Evolutionary conservation across 768 basidiomycete species (phyloP).

Genomic region (Cyclocybe aegerita): DNA sequence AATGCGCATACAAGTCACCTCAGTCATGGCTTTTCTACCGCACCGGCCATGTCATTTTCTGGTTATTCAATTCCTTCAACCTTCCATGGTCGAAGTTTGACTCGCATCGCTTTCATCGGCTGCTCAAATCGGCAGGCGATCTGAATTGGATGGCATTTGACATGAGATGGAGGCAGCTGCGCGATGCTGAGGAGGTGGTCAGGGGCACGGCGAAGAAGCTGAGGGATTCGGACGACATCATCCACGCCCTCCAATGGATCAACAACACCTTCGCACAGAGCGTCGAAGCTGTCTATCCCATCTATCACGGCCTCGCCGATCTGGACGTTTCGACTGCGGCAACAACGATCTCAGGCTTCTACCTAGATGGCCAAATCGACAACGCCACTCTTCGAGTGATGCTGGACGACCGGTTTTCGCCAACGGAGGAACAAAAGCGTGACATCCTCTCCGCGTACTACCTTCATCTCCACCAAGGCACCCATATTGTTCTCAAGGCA

Average conservation of each 20-base stretch:
- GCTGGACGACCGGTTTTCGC: slow-evolving; percentile 29
- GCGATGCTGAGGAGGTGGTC: slow-evolving; percentile 24
- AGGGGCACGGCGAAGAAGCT: slow-evolving; percentile 20
- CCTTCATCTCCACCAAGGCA: slow-evolving; percentile 26
- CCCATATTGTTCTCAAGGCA: slow-evolving; percentile 20
- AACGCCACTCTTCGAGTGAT: slow-evolving; percentile 26
- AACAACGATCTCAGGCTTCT: slow-evolving; percentile 21
- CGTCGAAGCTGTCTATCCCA: slow-evolving; percentile 25
- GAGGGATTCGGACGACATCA: slow-evolving; percentile 22
- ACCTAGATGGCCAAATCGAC: slow-evolving; percentile 25
- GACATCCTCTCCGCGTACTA: slow-evolving; percentile 29
- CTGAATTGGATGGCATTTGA: slow-evolving; percentile 29
- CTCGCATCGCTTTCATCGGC: slow-evolving; percentile 21
- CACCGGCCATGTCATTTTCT: slow-evolving; percentile 18
- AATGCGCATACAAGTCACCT: slow-evolving; percentile 33
- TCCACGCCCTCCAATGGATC: slow-evolving; percentile 27
- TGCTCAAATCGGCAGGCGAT: slow-evolving; percentile 24
- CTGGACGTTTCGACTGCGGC: slow-evolving; percentile 22
- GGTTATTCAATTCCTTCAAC: slow-evolving; percentile 17
- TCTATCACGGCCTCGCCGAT: slow-evolving; percentile 24
- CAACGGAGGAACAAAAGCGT: slow-evolving; percentile 24
- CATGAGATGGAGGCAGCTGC: slow-evolving; percentile 28
- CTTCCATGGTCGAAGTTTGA: slow-evolving; percentile 23
- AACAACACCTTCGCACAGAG: slow-evolving; percentile 27
- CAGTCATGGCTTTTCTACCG: slow-evolving; percentile 31